Base-by-base conservation (phyloP, 2,329 filamentous ascomycete genomes). In the Paraconiothyrium sp. region DNA sequence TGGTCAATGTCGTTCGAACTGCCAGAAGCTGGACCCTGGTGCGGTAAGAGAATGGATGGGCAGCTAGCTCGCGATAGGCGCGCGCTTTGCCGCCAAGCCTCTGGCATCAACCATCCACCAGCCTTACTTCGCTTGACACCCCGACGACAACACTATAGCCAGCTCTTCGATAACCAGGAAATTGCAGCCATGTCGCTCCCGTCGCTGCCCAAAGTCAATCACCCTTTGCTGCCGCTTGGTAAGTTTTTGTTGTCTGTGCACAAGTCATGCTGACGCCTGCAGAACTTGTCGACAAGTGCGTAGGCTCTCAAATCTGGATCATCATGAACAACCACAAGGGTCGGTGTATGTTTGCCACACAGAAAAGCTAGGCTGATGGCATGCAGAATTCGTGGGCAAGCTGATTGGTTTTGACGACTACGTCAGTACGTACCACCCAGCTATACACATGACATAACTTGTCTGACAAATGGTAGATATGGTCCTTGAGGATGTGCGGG, bases 321-420 rank as follows among this genome's bases (percentile, higher is more conserved):
- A 89, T 99, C 73, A 99, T 99, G 95, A 99, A 99, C 83, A 93
- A 94, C 69, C 95, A 98, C 78, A 98, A 97, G 85, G 95, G 95
- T 97, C 82, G 63, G 61, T 44, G 43, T 48, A 7, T 27, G 16
- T 13, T 20, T 30, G 35, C 34, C 6, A 16, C 5, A 32, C 22
- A 6, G 30, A 34, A 49, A 13, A 34, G 14, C 34, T 37, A 13
- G 43, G 32, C 64, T 70, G 54, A 70, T 39, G 34, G 34, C 7
- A 30, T 60, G 48, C 77, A 98, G 95, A 99, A 81, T 99, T 99
- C 83, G 92, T 92, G 70, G 95, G 95, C 58, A 97, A 93, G 8
- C 86, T 99, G 30, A 88, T 97, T 58, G 95, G 95, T 2, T 99
- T 99, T 74, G 95, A 99, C 78, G 95, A 99, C 86, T 99, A 98